Conservation (phyloP, 805 yeast species). For the Candida nitratophila region DNA sequence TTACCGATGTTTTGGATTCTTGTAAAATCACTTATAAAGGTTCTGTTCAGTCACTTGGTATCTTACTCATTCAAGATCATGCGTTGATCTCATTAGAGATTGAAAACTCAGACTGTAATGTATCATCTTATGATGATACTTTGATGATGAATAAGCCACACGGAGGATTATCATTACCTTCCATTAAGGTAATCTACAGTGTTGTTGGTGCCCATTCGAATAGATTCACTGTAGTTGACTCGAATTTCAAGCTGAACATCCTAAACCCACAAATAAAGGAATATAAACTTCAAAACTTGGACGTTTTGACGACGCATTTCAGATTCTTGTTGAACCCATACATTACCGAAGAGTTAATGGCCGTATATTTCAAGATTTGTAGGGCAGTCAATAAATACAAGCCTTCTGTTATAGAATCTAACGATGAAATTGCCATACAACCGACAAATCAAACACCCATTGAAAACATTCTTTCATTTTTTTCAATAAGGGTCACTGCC, state of each 20-base stretch:
- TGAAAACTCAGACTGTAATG: constrained; percentile 2
- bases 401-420: no score
- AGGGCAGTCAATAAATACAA: constrained; percentile 3
- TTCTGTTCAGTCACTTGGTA: constrained; percentile 5
- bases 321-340: constrained; percentile 52
- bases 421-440: not conserved
- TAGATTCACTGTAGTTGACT: constrained; percentile 37
- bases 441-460: constrained; percentile 8
- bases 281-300: constrained; percentile 35
- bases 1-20: not conserved
- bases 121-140: constrained; percentile 11
- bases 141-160: constrained; percentile 16
- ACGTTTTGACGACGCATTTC: constrained; percentile 51
- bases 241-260: constrained; percentile 37
- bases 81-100: constrained; percentile 13
- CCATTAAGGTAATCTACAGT: constrained; percentile 29
- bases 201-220: constrained; percentile 29
- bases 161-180: constrained; percentile 36
- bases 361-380: constrained; percentile 8
- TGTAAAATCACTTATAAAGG: constrained; percentile 2
- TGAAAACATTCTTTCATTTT: constrained; percentile 25
- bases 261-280: constrained; percentile 28
- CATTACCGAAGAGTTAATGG: constrained; percentile 18
- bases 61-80: constrained; percentile 8
- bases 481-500: constrained; percentile 51